A percentile compares a stretch with the other conserved stretches of the same genome.
phyloP scores from a whole-genome alignment of 306 rosid species.

The Sechiopsis laciniata region DNA sequence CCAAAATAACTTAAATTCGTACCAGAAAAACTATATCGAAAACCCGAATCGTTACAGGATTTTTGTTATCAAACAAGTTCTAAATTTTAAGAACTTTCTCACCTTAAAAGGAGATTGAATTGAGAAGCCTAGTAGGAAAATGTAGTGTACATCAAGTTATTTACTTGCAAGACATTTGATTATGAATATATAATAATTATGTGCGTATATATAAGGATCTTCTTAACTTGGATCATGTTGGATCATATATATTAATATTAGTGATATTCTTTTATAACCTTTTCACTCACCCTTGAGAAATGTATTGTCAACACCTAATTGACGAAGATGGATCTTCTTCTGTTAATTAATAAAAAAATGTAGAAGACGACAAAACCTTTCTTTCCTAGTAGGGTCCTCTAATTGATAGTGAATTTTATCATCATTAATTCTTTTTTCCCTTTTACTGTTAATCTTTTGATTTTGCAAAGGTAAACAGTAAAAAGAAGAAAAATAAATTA shows the following conservation, averaged over 20 bases:
- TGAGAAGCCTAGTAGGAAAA: no score
- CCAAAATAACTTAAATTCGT: no score
- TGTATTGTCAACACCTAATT: neutral
- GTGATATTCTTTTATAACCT: neutral
- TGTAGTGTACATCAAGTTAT: neutral
- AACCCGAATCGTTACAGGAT: no score
- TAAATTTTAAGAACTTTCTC: no score
- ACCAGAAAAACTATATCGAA: no score
- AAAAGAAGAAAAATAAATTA: neutral
- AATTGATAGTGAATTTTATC: neutral
- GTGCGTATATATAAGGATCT: no score
- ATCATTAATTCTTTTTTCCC: neutral
- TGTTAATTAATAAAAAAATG: neutral
- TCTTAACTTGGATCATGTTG: no score
- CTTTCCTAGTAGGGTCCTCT: slow-evolving; percentile 4
- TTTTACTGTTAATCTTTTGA: neutral
- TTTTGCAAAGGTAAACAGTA: neutral
- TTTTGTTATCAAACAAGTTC: no score
- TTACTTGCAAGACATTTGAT: no score
- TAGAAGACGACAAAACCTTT: slow-evolving; percentile 2
- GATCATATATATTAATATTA: no score
- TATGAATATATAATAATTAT: no score
- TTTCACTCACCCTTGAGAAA: neutral
- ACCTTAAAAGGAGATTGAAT: no score
- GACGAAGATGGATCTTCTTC: neutral